A percentile compares a stretch with the other conserved stretches of the same genome.
Evolutionary conservation across 352 stramenopile species (phyloP).

Genomic region (Phytophthora pluvialis): DNA sequence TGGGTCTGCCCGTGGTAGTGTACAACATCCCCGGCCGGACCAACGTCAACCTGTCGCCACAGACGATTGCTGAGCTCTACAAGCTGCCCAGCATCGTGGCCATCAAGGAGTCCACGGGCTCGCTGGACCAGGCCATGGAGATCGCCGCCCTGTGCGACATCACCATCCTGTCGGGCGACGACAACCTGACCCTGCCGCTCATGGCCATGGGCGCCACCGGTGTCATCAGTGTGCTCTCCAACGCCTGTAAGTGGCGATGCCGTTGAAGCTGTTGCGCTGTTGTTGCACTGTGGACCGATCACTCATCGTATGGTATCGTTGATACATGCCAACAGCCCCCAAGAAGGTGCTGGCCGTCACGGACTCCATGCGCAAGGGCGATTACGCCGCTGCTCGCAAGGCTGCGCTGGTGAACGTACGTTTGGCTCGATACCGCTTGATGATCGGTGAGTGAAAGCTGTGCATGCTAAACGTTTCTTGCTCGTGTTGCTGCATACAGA

Average conservation of each 20-base stretch:
- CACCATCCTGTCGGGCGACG: conserved; percentile 91
- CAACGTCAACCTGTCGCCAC: conserved; percentile 94
- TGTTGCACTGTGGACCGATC: background rate
- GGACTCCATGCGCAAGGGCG: conserved; percentile 73
- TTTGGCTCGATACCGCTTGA: conserved; percentile 8
- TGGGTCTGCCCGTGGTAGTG: conserved; percentile 94
- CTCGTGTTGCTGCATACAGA: conserved; percentile 41
- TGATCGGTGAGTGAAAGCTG: background rate
- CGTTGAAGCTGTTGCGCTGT: background rate
- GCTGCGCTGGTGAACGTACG: conserved; percentile 87
- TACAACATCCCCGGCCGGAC: conserved; percentile 98
- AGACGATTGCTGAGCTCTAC: conserved; percentile 93
- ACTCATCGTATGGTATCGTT: conserved; percentile 6
- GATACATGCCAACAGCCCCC: conserved; percentile 52
- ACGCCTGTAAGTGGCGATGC: conserved; percentile 63
- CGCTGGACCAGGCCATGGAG: conserved; percentile 89
- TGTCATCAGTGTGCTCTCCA: conserved; percentile 93
- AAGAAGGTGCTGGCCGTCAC: conserved; percentile 89
- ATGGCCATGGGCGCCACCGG: conserved; percentile 90
- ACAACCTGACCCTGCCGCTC: conserved; percentile 91
- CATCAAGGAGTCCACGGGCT: conserved; percentile 98
- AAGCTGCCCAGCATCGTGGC: conserved; percentile 97
- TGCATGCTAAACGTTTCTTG: background rate
- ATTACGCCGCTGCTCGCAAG: conserved; percentile 82
- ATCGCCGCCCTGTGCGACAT: conserved; percentile 91